Base-by-base conservation (phyloP, 2,329 filamentous ascomycete genomes). In the Talaromyces sp. region DNA sequence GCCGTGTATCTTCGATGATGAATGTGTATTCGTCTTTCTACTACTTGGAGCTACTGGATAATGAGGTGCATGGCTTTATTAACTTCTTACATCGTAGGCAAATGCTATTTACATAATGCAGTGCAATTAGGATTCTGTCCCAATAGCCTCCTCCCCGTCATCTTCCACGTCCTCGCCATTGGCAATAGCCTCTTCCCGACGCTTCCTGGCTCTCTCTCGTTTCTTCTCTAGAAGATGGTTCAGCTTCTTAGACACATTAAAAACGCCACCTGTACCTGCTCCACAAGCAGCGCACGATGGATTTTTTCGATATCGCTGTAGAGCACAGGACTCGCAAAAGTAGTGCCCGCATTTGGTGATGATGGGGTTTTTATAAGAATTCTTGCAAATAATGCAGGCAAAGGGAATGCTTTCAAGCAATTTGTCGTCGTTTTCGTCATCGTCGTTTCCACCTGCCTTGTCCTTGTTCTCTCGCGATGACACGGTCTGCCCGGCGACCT, bases 331-430 rank as follows among this genome's bases (percentile, higher is more conserved):
- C 74, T 97, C 90, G 73, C 95, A 99, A 72, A 98, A 98, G 75
- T 98, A 98, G 74, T 99, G 95, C 0, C 92, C 90, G 67, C 95
- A 99, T 66, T 92, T 89, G 13, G 95, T 98, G 27, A 93, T 80
- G 13, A 98, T 85, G 0, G 95, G 93, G 61, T 85, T 83, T 69
- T 86, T 89, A 76, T 96, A 97, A 1, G 87, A 76, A 42, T 86
- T 84, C 69, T 88, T 87, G 81, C 93, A 97, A 64, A 96, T 91
- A 65, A 96, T 85, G 74, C 93, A 97, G 1, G 86, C 90, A 72
- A 96, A 96, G 0, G 93, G 93, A 25, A 96, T 96, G 69, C 88
- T 89, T 72, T 93, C 88, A 57, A 96, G 78, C 71, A 93, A 77
- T 22, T 86, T 87, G 52, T 89, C 86, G 57, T 93, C 90, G 22